Evolutionary conservation across 83 land plant genomes (phyloP).

Genomic region (Picea engelmannii): DNA sequence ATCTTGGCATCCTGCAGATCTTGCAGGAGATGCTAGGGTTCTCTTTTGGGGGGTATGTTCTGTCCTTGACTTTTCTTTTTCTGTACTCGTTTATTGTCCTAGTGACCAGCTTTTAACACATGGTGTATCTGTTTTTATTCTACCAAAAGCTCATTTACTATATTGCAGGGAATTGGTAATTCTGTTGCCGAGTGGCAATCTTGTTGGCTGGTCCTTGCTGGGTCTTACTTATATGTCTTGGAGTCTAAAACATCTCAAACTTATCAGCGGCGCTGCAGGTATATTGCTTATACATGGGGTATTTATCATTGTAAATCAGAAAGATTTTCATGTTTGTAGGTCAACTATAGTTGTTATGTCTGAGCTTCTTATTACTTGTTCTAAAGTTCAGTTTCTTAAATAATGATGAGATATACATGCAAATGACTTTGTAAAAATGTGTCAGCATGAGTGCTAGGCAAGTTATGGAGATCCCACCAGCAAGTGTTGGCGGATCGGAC

Average conservation of each 20-base stretch:
- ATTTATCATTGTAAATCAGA: not conserved
- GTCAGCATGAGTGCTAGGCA: conserved; percentile 82
- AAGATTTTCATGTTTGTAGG: not conserved
- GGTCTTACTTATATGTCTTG: conserved; percentile 72
- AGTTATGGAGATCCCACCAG: conserved; percentile 68
- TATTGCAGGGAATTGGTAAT: conserved; percentile 77
- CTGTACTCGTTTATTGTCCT: not conserved
- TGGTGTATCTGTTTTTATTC: not conserved
- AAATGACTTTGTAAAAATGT: conserved; percentile 1
- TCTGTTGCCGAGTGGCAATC: conserved; percentile 85
- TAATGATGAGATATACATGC: not conserved
- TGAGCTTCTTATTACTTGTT: not conserved
- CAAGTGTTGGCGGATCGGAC: conserved; percentile 69
- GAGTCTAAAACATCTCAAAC: conserved; percentile 64
- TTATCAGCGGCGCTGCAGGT: conserved; percentile 86
- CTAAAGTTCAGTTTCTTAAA: not conserved
- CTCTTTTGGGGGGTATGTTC: conserved; percentile 76
- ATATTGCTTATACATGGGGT: not conserved
- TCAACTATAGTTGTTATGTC: not conserved
- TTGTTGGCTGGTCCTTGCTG: conserved; percentile 81
- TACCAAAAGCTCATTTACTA: not conserved
- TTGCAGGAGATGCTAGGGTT: conserved; percentile 63
- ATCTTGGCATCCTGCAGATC: conserved; percentile 71
- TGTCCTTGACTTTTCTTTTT: not conserved
- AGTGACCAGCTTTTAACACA: not conserved